Evolutionary conservation across 129 eudicot species (phyloP), one percentile per base, ranked within the genome.

Genomic region (Smallanthus sonchifolius): DNA sequence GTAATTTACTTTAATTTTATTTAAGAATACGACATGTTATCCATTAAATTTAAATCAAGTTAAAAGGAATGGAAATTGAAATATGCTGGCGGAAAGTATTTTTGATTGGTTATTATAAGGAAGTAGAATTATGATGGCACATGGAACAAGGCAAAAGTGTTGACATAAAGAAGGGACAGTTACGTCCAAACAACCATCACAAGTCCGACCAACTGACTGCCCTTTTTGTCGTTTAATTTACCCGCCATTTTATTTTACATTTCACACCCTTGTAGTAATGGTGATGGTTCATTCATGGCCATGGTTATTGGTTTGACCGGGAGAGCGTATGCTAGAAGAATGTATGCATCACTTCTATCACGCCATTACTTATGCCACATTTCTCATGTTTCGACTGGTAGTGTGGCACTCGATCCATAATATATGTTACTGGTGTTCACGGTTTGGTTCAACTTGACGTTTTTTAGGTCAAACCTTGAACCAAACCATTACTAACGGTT

Each of bases 81-180:
- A 61, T 61, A 35, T 34, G 15, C 5, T 61, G 67, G 67, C 1
- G 39, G 43, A 61, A 32, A 61, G 10, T 35, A 61, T 32, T 32
- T 14, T 61, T 34, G 67, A 61, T 61, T 61, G 39, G 67, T 2
- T 61, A 32, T 13, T 30, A 4, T 1, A 60, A 61, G 67, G 10
- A 61, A 61, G 77, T 38, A 72, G 30, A 63, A 3, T 14, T 44
- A 16, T 39, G 61, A 13, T 44, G 76, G 81, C 81, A 77, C 70
- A 69, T 77, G 76, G 24, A 77, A 44, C 61, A 56, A 77, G 73
- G 75, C 69, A 61, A 13, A 77, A 68, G 69, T 67, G 69, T 42
- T 56, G 81, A 59, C n/a, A 77, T 68, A 69, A 77, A 59, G 52
- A 69, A 68, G 81, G 62, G 81, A 56, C 70, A 77, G 69, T 68